Evolutionary conservation across 768 basidiomycete genomes (phyloP).

Genomic region (Polyporus arcularius): DNA sequence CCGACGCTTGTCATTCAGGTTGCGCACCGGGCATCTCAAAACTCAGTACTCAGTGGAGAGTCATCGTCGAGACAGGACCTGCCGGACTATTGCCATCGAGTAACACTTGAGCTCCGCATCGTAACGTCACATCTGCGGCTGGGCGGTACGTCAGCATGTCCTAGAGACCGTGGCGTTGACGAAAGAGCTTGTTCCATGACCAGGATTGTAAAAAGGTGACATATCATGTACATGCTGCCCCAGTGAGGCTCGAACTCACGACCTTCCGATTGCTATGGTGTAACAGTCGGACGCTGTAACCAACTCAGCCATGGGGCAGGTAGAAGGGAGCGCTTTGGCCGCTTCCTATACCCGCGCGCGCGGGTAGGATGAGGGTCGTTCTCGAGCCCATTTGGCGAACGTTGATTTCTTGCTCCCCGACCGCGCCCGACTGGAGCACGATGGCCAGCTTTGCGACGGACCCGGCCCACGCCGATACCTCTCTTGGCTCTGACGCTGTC

Average conservation of each 20-base stretch:
- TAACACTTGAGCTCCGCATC: too few species aligned
- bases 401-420: slow-evolving; percentile 23
- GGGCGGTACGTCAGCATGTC: too few species aligned
- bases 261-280: slow-evolving; percentile 52
- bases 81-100: too few species aligned
- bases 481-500: slow-evolving; percentile 23
- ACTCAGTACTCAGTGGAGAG: too few species aligned
- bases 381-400: neutral
- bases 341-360: too few species aligned
- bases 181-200: too few species aligned
- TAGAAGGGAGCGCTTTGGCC: neutral
- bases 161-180: too few species aligned
- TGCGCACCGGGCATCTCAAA: too few species aligned
- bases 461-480: slow-evolving; percentile 31
- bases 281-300: slow-evolving; percentile 81
- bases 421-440: slow-evolving; percentile 24
- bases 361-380: too few species aligned
- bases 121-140: too few species aligned
- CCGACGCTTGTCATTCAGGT: too few species aligned
- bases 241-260: slow-evolving; percentile 71
- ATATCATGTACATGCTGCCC: slow-evolving; percentile 26
- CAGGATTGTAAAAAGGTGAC: neutral
- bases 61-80: too few species aligned
- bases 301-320: slow-evolving; percentile 76
- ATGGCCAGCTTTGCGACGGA: slow-evolving; percentile 28